phyloP scores from a whole-genome alignment of 768 basidiomycete genomes.

The Tremella fuciformis region DNA sequence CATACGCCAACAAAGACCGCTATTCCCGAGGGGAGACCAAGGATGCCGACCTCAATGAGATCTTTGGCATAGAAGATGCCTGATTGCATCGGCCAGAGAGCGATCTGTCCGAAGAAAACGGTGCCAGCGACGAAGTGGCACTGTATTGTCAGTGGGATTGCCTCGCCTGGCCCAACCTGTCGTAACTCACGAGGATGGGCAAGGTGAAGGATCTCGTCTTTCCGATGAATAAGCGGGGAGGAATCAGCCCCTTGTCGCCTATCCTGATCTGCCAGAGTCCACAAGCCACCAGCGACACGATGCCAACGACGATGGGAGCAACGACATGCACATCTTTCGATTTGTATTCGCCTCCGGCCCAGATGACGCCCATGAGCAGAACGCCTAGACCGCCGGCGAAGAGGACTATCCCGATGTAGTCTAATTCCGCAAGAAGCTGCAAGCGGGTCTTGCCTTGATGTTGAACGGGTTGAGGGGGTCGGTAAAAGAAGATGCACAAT shows the following conservation, averaged over 20 bases:
- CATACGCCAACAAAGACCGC: constrained; percentile 3
- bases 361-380: constrained; percentile 4
- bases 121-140: constrained; percentile 5
- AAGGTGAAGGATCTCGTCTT: neutral
- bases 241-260: neutral
- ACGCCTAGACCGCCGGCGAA: neutral
- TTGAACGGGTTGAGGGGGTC: neutral
- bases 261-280: neutral
- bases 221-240: neutral
- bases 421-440: neutral
- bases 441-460: neutral
- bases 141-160: neutral
- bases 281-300: neutral
- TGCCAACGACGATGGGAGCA: neutral
- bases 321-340: neutral
- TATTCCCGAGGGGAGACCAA: neutral
- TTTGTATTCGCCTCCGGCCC: constrained; percentile 1
- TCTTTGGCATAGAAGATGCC: neutral
- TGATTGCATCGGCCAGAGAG: neutral
- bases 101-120: constrained; percentile 2
- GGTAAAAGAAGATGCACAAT: constrained; percentile 3
- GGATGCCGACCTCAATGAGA: constrained; percentile 3
- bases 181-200: constrained; percentile 1
- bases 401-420: neutral
- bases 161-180: neutral